These are phyloP conservation scores for Margaritispora aquatica DNA, from an alignment of 495 filamentous ascomycete genomes.

Conservation along the genomic window DNA sequence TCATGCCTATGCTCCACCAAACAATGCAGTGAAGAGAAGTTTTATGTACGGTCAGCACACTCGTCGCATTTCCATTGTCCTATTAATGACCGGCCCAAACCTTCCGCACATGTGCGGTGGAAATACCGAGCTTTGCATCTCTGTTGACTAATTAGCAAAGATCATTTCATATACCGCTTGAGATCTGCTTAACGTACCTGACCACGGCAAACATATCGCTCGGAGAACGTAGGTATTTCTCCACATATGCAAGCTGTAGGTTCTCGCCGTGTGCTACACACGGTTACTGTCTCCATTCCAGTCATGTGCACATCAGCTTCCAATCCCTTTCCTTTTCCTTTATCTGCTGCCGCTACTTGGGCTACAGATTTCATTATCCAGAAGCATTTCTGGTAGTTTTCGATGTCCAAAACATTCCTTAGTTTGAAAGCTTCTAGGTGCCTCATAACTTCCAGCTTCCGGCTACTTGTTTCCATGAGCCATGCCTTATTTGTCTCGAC, in stretches of 20 bases:
- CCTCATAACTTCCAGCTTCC: slow-evolving; percentile 36
- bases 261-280: neutral
- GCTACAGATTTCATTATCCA: slow-evolving; percentile 29
- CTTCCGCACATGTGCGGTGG: slow-evolving; percentile 15
- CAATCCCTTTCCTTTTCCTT: neutral
- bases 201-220: slow-evolving; percentile 13
- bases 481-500: slow-evolving; percentile 35
- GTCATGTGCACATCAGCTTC: neutral
- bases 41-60: slow-evolving; percentile 19
- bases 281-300: neutral
- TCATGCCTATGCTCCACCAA: no score
- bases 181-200: neutral
- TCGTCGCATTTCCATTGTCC: slow-evolving; percentile 16
- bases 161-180: neutral
- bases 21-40: slow-evolving; percentile 1
- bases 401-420: slow-evolving; percentile 19
- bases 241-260: slow-evolving; percentile 16
- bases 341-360: no score
- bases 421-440: slow-evolving; percentile 36
- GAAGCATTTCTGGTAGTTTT: slow-evolving; percentile 24
- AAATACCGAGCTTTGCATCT: slow-evolving; percentile 20
- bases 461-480: slow-evolving; percentile 32
- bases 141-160: slow-evolving; percentile 10
- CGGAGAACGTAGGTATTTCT: neutral
- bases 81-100: slow-evolving; percentile 1